phyloP scores from a whole-genome alignment of 2,329 filamentous ascomycete species.

The Neonectria neomacrospora region DNA sequence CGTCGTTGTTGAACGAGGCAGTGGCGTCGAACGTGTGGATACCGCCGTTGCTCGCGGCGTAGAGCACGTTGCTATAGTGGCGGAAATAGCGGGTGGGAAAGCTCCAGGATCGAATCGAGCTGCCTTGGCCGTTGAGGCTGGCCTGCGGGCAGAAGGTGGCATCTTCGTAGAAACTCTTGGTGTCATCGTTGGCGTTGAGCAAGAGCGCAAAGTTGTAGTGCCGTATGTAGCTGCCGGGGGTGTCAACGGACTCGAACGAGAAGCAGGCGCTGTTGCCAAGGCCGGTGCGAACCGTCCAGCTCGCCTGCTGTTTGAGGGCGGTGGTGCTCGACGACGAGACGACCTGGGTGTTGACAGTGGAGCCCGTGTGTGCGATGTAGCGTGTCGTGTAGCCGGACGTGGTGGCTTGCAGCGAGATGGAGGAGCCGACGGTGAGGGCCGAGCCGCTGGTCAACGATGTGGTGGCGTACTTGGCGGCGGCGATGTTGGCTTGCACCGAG shows the following conservation, averaged over 20 bases:
- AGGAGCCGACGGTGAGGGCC: conserved; percentile 58
- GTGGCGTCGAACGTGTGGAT: conserved; percentile 64
- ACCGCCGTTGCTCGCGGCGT: conserved; percentile 65
- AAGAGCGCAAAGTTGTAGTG: conserved; percentile 64
- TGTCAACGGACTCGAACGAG: conserved; percentile 70
- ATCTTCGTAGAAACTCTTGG: conserved; percentile 68
- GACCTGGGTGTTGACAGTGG: conserved; percentile 64
- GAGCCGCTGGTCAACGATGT: conserved; percentile 59
- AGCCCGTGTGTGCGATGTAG: conserved; percentile 64
- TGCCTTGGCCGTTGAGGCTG: conserved; percentile 62
- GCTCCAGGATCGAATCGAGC: conserved; percentile 66
- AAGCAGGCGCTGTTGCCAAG: conserved; percentile 67
- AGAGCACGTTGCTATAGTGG: conserved; percentile 56
- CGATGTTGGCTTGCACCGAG: conserved; percentile 69
- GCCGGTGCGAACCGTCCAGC: conserved; percentile 64
- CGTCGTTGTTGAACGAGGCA: conserved; percentile 61
- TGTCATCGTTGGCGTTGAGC: conserved; percentile 62
- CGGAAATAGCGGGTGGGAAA: conserved; percentile 70
- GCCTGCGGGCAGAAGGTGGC: conserved; percentile 70
- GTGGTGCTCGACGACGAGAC: conserved; percentile 62
- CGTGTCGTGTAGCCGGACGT: conserved; percentile 64
- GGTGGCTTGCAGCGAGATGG: conserved; percentile 65
- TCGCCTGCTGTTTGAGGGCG: conserved; percentile 62
- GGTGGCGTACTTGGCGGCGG: conserved; percentile 66
- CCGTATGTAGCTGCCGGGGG: conserved; percentile 67